Percentiles rank a stretch among this genome's conserved stretches.
Evolutionary conservation across 495 filamentous ascomycete species (phyloP).

Genomic region (Penicillium simplicissimum): DNA sequence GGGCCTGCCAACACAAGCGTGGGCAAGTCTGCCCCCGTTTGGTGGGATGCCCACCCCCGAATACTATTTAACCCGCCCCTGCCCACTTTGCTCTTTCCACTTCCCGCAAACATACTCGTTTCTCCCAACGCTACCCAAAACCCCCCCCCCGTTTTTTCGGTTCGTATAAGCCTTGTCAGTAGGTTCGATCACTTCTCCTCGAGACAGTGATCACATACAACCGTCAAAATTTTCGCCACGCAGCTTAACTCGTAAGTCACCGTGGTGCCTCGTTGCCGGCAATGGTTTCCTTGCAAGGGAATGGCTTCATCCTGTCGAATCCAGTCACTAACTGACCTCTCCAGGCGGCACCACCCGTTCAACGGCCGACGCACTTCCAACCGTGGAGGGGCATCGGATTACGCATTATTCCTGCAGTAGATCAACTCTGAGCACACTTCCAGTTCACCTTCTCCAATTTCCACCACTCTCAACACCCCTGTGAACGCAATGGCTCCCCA

Average conservation of each 20-base stretch:
- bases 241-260: conserved; percentile 50
- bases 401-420: conserved; percentile 63
- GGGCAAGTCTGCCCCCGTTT: not conserved
- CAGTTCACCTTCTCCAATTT: conserved; percentile 11
- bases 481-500: conserved; percentile 83
- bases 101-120: conserved; percentile 5
- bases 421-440: conserved; percentile 20
- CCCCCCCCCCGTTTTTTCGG: conserved; percentile 19
- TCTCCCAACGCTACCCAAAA: conserved; percentile 10
- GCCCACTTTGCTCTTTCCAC: conserved; percentile 12
- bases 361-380: conserved; percentile 94
- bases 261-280: not conserved
- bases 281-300: not conserved
- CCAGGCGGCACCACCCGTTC: conserved; percentile 92
- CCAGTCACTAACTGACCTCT: not conserved
- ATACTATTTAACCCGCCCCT: conserved; percentile 19
- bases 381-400: conserved; percentile 84
- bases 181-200: conserved; percentile 44
- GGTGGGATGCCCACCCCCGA: not conserved
- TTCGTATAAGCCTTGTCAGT: conserved; percentile 40
- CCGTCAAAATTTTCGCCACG: conserved; percentile 54
- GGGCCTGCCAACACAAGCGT: not conserved
- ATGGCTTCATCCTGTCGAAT: not conserved
- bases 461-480: conserved; percentile 25
- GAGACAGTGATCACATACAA: conserved; percentile 47